phyloP scores from a whole-genome alignment of 148 eudicot species.

The Cornus controversa region DNA sequence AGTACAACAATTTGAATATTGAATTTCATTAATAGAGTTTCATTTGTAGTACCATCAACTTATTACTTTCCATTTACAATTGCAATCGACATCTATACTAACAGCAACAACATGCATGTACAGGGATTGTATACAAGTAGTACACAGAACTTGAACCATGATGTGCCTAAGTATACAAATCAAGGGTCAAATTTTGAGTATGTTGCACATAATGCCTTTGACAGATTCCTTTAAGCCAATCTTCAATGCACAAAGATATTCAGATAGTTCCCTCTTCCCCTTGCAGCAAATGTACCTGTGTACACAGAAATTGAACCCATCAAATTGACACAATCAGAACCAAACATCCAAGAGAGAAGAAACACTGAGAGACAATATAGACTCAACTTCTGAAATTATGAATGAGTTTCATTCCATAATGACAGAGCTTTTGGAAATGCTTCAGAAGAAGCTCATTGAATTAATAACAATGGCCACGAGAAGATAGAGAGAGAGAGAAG shows the following conservation, averaged over 20 bases:
- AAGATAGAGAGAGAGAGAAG: too few species aligned
- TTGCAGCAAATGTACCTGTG: constrained; percentile 48
- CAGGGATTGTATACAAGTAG: constrained; percentile 20
- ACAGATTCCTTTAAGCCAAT: constrained; percentile 17
- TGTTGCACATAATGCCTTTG: constrained; percentile 5
- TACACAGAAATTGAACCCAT: constrained; percentile 35
- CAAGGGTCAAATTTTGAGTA: neutral
- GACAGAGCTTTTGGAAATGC: neutral
- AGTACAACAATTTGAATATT: constrained; percentile 17
- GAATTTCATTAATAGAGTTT: constrained; percentile 9
- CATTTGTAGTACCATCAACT: neutral
- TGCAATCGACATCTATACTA: constrained; percentile 5
- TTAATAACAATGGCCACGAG: neutral
- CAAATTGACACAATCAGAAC: constrained; percentile 39
- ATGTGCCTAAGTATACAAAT: constrained; percentile 5
- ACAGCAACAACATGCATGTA: constrained; percentile 13
- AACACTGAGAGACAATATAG: neutral
- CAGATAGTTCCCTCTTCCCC: constrained; percentile 44
- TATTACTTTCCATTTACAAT: neutral
- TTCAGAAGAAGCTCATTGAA: neutral
- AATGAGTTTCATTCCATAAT: neutral
- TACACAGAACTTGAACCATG: constrained; percentile 19
- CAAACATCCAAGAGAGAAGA: neutral
- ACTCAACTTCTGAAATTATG: neutral
- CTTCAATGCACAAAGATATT: constrained; percentile 42